Percentiles rank a stretch among this genome's conserved stretches.
These are phyloP conservation scores for Syzygium aqueum DNA, from an alignment of 345 rosid species.

Conservation along the genomic window DNA sequence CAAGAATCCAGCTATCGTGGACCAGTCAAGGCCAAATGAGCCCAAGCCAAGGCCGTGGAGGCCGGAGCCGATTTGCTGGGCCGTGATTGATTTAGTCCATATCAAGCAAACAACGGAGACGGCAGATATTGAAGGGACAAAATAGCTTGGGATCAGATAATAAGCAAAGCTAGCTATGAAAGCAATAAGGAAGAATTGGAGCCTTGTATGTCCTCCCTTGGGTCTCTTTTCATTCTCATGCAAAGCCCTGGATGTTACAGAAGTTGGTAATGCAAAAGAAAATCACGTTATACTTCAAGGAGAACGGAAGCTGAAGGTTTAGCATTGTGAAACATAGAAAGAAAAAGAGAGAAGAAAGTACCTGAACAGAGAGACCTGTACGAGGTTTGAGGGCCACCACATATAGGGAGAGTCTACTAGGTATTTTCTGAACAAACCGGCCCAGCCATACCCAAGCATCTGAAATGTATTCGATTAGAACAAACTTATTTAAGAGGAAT, in stretches of 20 bases:
- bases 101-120: slow-evolving; percentile 37
- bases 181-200: slow-evolving; percentile 46
- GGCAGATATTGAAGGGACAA: slow-evolving; percentile 27
- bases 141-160: slow-evolving; percentile 35
- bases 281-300: not conserved
- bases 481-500: not conserved
- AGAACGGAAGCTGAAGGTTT: not conserved
- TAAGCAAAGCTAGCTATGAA: slow-evolving; percentile 34
- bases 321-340: not conserved
- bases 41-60: slow-evolving; percentile 33
- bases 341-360: not conserved
- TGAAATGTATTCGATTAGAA: not conserved
- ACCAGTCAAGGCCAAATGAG: slow-evolving; percentile 31
- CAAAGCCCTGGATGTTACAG: slow-evolving; percentile 25
- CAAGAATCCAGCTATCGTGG: slow-evolving; percentile 26
- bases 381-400: slow-evolving; percentile 44
- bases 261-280: not conserved
- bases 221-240: slow-evolving; percentile 33
- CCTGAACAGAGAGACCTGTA: slow-evolving; percentile 47
- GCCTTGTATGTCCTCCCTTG: slow-evolving; percentile 32
- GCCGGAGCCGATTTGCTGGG: slow-evolving; percentile 38
- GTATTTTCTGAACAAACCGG: slow-evolving; percentile 29
- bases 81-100: slow-evolving; percentile 33
- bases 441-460: slow-evolving; percentile 34
- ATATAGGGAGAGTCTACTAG: slow-evolving; percentile 39